Evolutionary conservation across 768 basidiomycete genomes (phyloP).

Genomic region (Pholiota microspora): DNA sequence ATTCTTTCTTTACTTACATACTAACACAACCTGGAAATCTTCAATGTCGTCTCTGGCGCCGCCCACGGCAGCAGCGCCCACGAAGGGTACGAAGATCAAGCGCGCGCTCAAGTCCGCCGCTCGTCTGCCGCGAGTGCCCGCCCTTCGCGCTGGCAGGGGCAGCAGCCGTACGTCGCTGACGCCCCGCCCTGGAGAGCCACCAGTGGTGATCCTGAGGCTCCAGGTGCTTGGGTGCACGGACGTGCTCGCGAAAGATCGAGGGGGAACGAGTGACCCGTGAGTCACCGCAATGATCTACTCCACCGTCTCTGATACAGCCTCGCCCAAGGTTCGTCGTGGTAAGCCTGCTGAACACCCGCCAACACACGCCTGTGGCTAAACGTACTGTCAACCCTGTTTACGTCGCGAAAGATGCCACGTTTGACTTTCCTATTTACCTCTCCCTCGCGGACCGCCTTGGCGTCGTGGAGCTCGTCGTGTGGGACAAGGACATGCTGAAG

Average conservation of each 20-base stretch:
- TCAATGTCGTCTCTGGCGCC: slow-evolving; percentile 8
- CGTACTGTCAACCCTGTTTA: slow-evolving; percentile 69
- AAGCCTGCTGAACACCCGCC: slow-evolving; percentile 53
- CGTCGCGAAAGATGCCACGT: slow-evolving; percentile 70
- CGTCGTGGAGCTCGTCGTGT: slow-evolving; percentile 81
- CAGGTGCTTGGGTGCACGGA: slow-evolving; percentile 66
- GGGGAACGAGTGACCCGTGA: slow-evolving; percentile 76
- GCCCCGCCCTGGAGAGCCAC: slow-evolving; percentile 60
- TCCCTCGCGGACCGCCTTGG: slow-evolving; percentile 72
- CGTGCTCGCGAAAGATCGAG: slow-evolving; percentile 62
- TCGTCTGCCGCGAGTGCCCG: slow-evolving; percentile 44
- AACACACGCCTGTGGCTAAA: slow-evolving; percentile 76
- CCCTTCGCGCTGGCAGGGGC: slow-evolving; percentile 34
- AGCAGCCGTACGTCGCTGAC: slow-evolving; percentile 26
- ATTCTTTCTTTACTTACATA: no score
- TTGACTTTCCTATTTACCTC: slow-evolving; percentile 84
- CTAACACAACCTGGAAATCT: no score
- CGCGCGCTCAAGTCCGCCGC: slow-evolving; percentile 63
- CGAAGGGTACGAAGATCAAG: slow-evolving; percentile 43
- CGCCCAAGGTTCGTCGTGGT: slow-evolving; percentile 64
- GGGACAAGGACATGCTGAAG: slow-evolving; percentile 88
- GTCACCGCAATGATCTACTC: no score
- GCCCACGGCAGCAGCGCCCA: slow-evolving; percentile 10
- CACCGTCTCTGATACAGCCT: neutral
- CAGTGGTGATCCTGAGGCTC: slow-evolving; percentile 64